Evolutionary conservation across 768 basidiomycete species (phyloP).

Genomic region (Auriscalpium microsporum): DNA sequence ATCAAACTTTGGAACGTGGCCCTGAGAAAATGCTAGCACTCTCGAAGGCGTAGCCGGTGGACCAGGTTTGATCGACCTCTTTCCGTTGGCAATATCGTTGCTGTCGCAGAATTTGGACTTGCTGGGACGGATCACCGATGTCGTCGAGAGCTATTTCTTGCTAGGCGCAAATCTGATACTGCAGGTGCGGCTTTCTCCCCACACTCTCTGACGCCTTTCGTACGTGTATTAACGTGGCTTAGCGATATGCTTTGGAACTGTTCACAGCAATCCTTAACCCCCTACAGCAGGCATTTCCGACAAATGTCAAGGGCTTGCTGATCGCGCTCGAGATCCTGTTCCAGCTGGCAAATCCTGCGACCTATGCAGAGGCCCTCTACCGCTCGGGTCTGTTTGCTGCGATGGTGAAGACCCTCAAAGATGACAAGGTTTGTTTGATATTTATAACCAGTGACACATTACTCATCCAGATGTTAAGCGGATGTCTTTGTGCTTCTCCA

Average conservation of each 20-base stretch:
- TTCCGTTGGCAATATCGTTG: constrained; percentile 53
- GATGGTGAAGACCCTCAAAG: constrained; percentile 49
- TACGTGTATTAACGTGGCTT: neutral
- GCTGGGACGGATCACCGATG: constrained; percentile 53
- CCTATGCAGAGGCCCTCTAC: constrained; percentile 73
- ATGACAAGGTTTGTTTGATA: constrained; percentile 48
- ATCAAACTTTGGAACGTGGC: constrained; percentile 67
- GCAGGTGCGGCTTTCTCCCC: constrained; percentile 37
- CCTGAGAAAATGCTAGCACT: constrained; percentile 50
- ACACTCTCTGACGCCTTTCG: neutral
- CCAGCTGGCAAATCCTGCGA: constrained; percentile 50
- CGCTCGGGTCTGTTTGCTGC: constrained; percentile 62
- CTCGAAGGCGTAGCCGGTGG: constrained; percentile 39
- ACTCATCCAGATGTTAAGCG: constrained; percentile 16
- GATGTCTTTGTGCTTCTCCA: constrained; percentile 49
- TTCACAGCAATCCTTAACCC: constrained; percentile 49
- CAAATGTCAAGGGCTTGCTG: constrained; percentile 61
- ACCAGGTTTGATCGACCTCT: constrained; percentile 51
- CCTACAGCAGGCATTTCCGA: constrained; percentile 38
- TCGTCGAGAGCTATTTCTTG: constrained; percentile 76
- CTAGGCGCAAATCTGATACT: constrained; percentile 55
- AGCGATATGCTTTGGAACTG: constrained; percentile 50
- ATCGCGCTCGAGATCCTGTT: constrained; percentile 48
- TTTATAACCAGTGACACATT: neutral
- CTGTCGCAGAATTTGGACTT: constrained; percentile 66